Evolutionary conservation across 306 rosid species (phyloP).

Genomic region (Acacia confusa): DNA sequence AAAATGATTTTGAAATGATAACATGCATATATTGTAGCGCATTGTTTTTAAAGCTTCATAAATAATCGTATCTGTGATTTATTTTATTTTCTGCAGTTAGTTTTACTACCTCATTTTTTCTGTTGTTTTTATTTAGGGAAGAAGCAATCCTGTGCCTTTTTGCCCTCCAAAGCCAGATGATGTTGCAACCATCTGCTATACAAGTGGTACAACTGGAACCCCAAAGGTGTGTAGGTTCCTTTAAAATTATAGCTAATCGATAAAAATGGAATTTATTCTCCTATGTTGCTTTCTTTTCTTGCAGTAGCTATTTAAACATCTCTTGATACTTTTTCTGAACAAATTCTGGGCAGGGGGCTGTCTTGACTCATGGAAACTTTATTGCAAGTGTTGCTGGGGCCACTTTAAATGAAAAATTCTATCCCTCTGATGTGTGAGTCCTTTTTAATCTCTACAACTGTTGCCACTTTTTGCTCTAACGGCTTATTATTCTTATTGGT

Average conservation of each 20-base stretch:
- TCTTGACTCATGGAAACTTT: constrained; percentile 81
- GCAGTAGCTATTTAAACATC: constrained; percentile 18
- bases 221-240: constrained; percentile 66
- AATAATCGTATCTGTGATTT: constrained; percentile 19
- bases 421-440: constrained; percentile 88
- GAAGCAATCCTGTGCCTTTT: constrained; percentile 72
- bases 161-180: constrained; percentile 83
- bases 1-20: neutral
- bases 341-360: constrained; percentile 75
- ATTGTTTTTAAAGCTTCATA: constrained; percentile 17
- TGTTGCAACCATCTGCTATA: constrained; percentile 90
- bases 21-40: neutral
- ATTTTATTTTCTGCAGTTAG: constrained; percentile 27
- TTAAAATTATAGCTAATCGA: constrained; percentile 31
- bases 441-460: neutral
- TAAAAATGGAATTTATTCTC: constrained; percentile 22
- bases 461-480: constrained; percentile 18
- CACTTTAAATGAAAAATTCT: constrained; percentile 47
- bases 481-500: constrained; percentile 28
- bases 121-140: constrained; percentile 65
- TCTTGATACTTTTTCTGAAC: constrained; percentile 32
- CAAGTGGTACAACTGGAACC: constrained; percentile 99
- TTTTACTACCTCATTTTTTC: constrained; percentile 24
- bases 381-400: constrained; percentile 89
- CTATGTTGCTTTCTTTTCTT: constrained; percentile 19